Evolutionary conservation across 2,329 filamentous ascomycete genomes (phyloP).

Genomic region (Stenocarpella maydis): DNA sequence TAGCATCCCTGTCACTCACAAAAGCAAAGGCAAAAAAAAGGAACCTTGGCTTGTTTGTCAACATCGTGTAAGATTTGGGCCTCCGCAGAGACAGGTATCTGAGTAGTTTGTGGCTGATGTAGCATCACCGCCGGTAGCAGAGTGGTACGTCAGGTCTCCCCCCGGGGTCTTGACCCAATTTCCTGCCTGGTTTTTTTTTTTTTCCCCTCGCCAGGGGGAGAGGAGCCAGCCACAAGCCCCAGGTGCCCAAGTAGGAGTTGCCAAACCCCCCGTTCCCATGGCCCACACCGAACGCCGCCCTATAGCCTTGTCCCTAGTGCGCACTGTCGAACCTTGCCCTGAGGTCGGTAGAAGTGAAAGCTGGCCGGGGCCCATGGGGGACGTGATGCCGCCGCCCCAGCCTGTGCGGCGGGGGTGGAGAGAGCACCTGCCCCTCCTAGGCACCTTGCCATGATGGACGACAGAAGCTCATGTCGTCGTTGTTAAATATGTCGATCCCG

Average conservation of each 20-base stretch:
- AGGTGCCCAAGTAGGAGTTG: constrained; percentile 1
- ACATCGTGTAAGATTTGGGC: constrained; percentile 1
- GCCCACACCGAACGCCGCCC: constrained; percentile 10
- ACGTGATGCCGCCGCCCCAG: not conserved
- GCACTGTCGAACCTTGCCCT: constrained; percentile 20
- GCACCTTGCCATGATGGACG: not conserved
- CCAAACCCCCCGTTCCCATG: not conserved
- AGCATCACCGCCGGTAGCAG: constrained; percentile 2
- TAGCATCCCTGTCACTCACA: not conserved
- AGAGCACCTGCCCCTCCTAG: not conserved
- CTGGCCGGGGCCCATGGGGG: not conserved
- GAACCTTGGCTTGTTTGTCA: not conserved
- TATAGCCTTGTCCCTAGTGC: constrained; percentile 14
- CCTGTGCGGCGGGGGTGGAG: not conserved
- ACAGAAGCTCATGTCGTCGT: not conserved
- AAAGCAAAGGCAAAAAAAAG: not conserved
- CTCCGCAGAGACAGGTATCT: constrained; percentile 22
- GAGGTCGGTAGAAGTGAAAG: constrained; percentile 25
- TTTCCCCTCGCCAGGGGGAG: not conserved
- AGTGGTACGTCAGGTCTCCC: constrained; percentile 1
- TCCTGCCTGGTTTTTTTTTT: not conserved
- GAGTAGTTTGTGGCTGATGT: not conserved
- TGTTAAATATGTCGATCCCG: not conserved
- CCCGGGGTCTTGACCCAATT: not conserved
- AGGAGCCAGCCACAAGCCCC: not conserved